Evolutionary conservation across 306 rosid species (phyloP), one percentile per base, ranked within the genome.

Genomic region (Hippophae gyantsensis): DNA sequence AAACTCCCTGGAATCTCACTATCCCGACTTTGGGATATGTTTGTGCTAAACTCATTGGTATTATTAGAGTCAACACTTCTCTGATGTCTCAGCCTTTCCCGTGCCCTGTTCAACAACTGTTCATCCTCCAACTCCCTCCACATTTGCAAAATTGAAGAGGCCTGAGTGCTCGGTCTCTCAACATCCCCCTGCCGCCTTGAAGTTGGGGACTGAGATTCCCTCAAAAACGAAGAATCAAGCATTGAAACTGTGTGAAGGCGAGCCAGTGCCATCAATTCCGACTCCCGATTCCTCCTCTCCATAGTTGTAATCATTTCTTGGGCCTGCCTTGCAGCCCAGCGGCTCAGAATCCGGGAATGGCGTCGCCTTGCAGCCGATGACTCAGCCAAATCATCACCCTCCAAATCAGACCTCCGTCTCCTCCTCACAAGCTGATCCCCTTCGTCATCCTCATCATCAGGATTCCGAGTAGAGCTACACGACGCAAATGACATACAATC

Each of bases 41-140:
- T 74, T 42, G 80, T 72, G 81, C 81, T 86, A 2, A 89, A 79
- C 69, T 70, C 77, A 77, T 80, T 86, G 11, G 69, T 53, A 52
- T 85, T 79, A 66, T 82, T 80, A 55, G 95, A 81, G 54, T 79
- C 94, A 23, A 84, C 88, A 64, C 79, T 75, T 64, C 89, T 86
- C 55, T 69, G 94, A 49, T 72, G 99, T 76, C 84, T 80, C 76
- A 86, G 63, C 82, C 99, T 85, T 52, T 76, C 97, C 7, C 89
- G 95, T 1, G 97, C 96, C 71, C 92, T 82, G 60, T 65, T 87
- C 76, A 90, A 62, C 56, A 82, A 49, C 73, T 93, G 99, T 47
- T 93, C 99, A 76, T 93, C 99, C 84, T 93, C 99, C 77, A 93
- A 74, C 66, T 89, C 99, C 56, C 99, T 80, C 99, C 99, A 93